Base-by-base conservation (phyloP, 257 asterid genomes). In the Solanum tarijense region DNA sequence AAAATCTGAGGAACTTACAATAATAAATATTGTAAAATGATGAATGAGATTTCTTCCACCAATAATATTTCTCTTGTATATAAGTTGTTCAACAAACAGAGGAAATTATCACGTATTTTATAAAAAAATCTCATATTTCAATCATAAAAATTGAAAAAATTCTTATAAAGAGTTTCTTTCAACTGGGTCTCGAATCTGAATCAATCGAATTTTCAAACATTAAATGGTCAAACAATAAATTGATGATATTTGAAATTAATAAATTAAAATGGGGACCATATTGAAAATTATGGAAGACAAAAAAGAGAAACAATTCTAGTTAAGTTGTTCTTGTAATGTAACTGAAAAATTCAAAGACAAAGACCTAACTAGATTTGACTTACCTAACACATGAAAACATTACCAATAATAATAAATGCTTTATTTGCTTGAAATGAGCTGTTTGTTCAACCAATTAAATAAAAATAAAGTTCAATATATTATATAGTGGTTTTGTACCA, bases 271-370 rank as follows among this genome's bases (percentile, higher is more conserved):
- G 4, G n/a, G 58, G 66, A 79, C 68, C 79, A 65, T 36, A n/a
- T 66, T 21, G 25, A 27, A 66, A n/a, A 13, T 3, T 2, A 41
- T 20, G 34, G 46, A 66, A 6, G 69, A 86, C 20, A 35, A 39
- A 79, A 55, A 52, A 10, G 55, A 55, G 74, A 32, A 7, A 52
- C 76, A 41, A 74, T 36, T 87, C 58, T 36, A 31, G 89, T 41
- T 25, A 41, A 84, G 60, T 66, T 38, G 87, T 69, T 87, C 65
- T 34, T 69, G 39, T 88, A 36, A 69, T 88, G 87, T 69, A 52
- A 88, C 74, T 8, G 86, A 27, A 88, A 71, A 9, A 41, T 88
- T 88, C 89, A 88, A 88, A 83, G 89, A 88, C 89, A 88, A 46
- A 41, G 46, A 88, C 89, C 87, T 83, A 88, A 88, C 74, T 29